A percentile compares a stretch with the other conserved stretches of the same genome.
These are phyloP conservation scores for Forsythia viridissima DNA, from an alignment of 257 asterid species.

Conservation along the genomic window DNA sequence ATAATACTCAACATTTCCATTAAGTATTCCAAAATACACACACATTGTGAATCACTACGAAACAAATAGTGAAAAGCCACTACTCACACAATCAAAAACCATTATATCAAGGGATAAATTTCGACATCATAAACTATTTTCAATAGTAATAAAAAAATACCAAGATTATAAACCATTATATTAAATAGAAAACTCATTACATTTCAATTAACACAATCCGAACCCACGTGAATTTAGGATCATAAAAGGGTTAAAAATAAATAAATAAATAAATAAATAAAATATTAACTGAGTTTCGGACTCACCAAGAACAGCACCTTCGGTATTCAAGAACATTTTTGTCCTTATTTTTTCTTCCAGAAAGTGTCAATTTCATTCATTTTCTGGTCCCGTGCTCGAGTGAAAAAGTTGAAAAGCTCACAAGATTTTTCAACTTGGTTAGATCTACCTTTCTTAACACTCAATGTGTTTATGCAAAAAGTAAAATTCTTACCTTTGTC, in stretches of 20 bases:
- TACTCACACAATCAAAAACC: too few species aligned
- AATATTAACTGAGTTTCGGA: conserved; percentile 11
- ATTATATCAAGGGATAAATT: neutral
- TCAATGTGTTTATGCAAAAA: neutral
- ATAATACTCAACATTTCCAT: neutral
- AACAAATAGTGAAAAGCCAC: neutral
- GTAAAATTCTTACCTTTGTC: conserved; percentile 16
- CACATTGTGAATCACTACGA: neutral
- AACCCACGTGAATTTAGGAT: neutral
- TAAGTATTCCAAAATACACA: neutral
- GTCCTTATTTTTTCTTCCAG: neutral
- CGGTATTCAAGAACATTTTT: neutral
- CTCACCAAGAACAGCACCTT: conserved; percentile 3
- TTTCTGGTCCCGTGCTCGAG: conserved; percentile 10
- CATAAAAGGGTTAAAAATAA: neutral
- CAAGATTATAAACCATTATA: neutral
- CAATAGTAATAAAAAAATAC: neutral
- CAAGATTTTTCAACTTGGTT: neutral
- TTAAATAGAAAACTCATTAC: neutral
- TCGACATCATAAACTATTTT: neutral
- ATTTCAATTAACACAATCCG: neutral
- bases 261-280: neutral
- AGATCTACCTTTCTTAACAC: conserved; percentile 9
- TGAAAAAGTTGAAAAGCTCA: neutral
- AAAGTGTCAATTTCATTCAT: neutral